Evolutionary conservation across 345 rosid genomes (phyloP).

Genomic region (Mercurialis annua): DNA sequence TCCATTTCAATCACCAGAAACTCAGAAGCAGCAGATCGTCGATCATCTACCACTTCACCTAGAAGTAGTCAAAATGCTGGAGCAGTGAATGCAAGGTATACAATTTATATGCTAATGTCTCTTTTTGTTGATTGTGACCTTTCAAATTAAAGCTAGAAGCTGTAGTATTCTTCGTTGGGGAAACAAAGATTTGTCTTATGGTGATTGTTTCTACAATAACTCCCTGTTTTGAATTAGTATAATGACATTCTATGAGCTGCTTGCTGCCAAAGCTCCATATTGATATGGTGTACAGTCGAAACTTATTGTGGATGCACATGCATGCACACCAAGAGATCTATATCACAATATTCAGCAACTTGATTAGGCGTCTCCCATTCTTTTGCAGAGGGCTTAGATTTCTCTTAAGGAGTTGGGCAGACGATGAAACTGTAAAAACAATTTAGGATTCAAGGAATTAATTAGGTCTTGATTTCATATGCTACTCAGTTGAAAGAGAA

Average conservation of each 20-base stretch:
- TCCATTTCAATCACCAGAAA: conserved; percentile 67
- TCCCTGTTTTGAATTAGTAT: background rate
- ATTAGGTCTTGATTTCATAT: background rate
- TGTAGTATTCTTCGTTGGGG: background rate
- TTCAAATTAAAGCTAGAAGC: background rate
- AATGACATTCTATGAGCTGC: background rate
- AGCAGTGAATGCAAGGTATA: conserved; percentile 63
- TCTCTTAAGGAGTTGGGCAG: background rate
- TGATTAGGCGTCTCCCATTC: too few species aligned
- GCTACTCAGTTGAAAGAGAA: background rate
- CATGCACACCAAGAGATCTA: background rate
- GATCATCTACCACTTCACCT: conserved; percentile 38
- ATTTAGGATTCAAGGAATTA: too few species aligned
- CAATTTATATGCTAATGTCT: background rate
- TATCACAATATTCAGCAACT: too few species aligned
- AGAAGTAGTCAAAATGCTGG: conserved; percentile 55
- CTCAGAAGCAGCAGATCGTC: conserved; percentile 66
- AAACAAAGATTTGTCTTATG: background rate
- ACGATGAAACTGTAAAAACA: background rate
- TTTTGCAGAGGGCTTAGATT: background rate
- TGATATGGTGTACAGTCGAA: background rate
- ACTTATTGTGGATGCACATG: background rate
- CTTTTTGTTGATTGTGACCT: background rate
- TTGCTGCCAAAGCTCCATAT: conserved; percentile 4
- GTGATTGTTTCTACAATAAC: background rate